These are phyloP conservation scores for Golubevia sp. DNA, from an alignment of 1,284 basidiomycete genomes.

Conservation along the genomic window DNA sequence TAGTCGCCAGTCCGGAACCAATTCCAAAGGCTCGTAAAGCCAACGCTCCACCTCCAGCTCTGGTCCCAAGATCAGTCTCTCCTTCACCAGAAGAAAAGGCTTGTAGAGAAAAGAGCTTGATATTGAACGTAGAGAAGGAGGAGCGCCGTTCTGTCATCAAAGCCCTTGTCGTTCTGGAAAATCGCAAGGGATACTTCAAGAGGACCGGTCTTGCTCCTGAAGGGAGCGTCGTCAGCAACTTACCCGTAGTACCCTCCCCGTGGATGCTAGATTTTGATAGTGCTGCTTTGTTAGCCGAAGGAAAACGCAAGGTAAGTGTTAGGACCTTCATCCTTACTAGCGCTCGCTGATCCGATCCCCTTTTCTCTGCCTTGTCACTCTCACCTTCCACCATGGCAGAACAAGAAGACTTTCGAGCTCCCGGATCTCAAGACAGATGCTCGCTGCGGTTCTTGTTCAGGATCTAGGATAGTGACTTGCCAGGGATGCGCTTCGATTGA, in stretches of 20 bases:
- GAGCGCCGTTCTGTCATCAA: slow-evolving; percentile 38
- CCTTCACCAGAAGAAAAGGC: slow-evolving; percentile 26
- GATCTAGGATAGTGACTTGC: not conserved
- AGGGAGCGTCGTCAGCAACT: too few species aligned
- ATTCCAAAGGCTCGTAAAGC: slow-evolving; percentile 12
- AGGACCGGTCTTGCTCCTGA: slow-evolving; percentile 13
- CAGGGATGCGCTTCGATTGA: not conserved
- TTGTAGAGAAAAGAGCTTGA: slow-evolving; percentile 24
- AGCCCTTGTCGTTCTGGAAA: slow-evolving; percentile 43
- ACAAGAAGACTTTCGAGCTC: slow-evolving; percentile 36
- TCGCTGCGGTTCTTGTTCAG: slow-evolving; percentile 11
- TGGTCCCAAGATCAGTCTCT: slow-evolving; percentile 26
- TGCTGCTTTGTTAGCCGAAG: not conserved
- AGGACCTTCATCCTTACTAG: slow-evolving; percentile 29
- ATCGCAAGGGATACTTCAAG: slow-evolving; percentile 21
- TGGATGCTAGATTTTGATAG: slow-evolving; percentile 6
- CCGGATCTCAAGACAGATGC: slow-evolving; percentile 26
- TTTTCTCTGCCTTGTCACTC: slow-evolving; percentile 28
- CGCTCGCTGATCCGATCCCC: slow-evolving; percentile 34
- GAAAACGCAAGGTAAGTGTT: not conserved
- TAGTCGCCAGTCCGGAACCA: not conserved
- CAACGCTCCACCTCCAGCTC: slow-evolving; percentile 18
- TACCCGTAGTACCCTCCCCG: slow-evolving; percentile 4
- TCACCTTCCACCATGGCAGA: slow-evolving; percentile 27
- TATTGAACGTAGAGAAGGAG: slow-evolving; percentile 22